Evolutionary conservation across 352 stramenopile genomes (phyloP).

Genomic region (Peronosclerospora sorghi): DNA sequence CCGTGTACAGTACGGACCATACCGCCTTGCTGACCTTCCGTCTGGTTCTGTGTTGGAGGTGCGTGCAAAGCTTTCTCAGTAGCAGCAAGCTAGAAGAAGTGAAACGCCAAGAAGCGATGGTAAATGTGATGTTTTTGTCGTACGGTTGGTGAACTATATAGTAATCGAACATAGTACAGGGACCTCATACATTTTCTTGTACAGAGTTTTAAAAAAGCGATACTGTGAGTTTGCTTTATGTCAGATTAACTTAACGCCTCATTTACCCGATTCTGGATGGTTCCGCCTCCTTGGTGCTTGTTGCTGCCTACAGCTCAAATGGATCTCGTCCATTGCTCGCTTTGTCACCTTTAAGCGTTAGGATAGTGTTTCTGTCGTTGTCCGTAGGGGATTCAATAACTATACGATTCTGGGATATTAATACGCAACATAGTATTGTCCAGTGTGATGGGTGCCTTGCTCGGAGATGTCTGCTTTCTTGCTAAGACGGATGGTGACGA

Average conservation of each 20-base stretch:
- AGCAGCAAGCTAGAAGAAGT: conserved; percentile 11
- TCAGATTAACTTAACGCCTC: conserved; percentile 7
- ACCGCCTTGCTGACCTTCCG: conserved; percentile 68
- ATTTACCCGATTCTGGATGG: conserved; percentile 7
- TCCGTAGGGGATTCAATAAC: conserved; percentile 40
- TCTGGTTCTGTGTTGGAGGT: conserved; percentile 73
- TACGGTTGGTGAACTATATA: background rate
- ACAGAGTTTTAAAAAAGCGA: background rate
- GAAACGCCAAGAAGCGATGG: conserved; percentile 13
- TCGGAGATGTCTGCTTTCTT: conserved; percentile 15
- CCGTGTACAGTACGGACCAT: conserved; percentile 84
- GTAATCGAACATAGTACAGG: background rate
- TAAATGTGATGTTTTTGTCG: background rate
- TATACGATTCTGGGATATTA: conserved; percentile 38
- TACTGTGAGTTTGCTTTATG: background rate
- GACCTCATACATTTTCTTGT: background rate
- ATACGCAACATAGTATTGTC: conserved; percentile 12
- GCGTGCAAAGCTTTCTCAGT: conserved; percentile 40
- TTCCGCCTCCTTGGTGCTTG: conserved; percentile 1
- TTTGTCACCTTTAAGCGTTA: conserved; percentile 22
- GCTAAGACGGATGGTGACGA: conserved; percentile 23
- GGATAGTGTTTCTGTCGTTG: conserved; percentile 22
- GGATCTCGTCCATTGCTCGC: conserved; percentile 33
- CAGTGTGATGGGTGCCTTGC: background rate
- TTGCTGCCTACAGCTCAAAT: conserved; percentile 48